Evolutionary conservation across 2,329 filamentous ascomycete species (phyloP), one percentile per base, ranked within the genome.

Genomic region (Amauroascus niger): DNA sequence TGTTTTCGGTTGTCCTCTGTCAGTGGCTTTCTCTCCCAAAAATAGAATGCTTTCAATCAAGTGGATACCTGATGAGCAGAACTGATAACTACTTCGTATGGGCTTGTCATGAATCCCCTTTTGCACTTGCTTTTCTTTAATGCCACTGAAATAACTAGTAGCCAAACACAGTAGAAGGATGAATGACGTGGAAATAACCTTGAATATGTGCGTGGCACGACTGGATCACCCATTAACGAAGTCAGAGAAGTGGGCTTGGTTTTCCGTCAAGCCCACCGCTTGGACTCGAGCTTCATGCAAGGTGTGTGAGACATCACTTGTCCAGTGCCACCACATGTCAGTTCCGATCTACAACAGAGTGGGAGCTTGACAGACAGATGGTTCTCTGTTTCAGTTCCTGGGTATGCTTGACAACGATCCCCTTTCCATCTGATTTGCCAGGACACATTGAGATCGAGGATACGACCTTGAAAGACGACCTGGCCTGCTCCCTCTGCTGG

Each of bases 301-400:
- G 26, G 5, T n/a, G 47, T 18, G 39, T 52, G 49, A 52, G 39
- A 52, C 49, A 49, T 16, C 47, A 43, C 49, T 43, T 45, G 2
- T 22, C 16, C 40, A n/a, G 49, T 52, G 49, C 39, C 39, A 52
- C 49, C 49, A 45, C 49, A 52, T 30, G 49, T 45, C 49, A 33
- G 6, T 3, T 50, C 47, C 47, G 14, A 45, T 30, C 11, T 26
- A 14, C 20, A 6, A 13, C 5, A n/a, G n/a, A n/a, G 13, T 6
- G 5, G 26, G 26, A 24, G n/a, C 16, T 20, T 14, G 32, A 37
- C 45, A 24, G 18, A 35, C 30, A 24, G 30, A 48, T n/a, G n/a
- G n/a, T n/a, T n/a, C 4, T 35, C 45, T 35, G 45, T 37, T 22
- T 48, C 32, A 37, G 30, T 37, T 22, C 45, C 45, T 35, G 16